Base-by-base conservation (phyloP, 148 eudicot genomes). In the Agrostemma githago region DNA sequence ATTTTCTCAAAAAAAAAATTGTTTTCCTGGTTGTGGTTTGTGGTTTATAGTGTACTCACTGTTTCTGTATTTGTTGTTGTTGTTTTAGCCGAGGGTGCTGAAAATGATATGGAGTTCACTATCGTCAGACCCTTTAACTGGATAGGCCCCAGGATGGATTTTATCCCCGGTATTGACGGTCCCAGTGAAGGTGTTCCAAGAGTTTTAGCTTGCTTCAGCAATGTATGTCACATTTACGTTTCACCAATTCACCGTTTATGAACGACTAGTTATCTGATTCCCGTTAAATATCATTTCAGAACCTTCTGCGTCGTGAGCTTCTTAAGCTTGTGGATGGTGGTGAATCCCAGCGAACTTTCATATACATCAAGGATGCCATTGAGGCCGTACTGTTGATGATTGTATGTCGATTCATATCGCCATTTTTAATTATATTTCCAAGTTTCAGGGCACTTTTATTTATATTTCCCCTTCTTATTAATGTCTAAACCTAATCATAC, bases 131-230 rank as follows among this genome's bases (percentile, higher is more conserved):
- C 99, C 76, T 95, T 95, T 72, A 95, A 95, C 85, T 92, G 99
- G 97, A 95, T 95, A 75, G 97, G 99, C 83, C 99, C 99, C 21
- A 83, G 97, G 83, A 95, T 95, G 98, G 98, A 95, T 82, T 95
- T 95, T 84, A 95, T 95, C 42, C 98, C 98, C 4, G 98, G 98
- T 44, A 87, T 95, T 76, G 98, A 95, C 80, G 97, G 98, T 72
- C 98, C 98, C 26, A 89, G 93, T 73, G 96, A 95, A 85, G 98
- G 97, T 70, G 98, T 94, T 80, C 98, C 98, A 59, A 85, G 98
- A 82, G 98, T 95, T 79, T 78, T 95, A 63, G 98, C 98, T 19
- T 95, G 98, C 85, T 95, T 95, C 79, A 95, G 98, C 82, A 90
- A 92, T 71, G 97, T 92, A 75, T 79, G 90, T 76, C 42, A 66